Conservation (phyloP, 2,329 filamentous ascomycete species). For the Trichoderma sp. region DNA sequence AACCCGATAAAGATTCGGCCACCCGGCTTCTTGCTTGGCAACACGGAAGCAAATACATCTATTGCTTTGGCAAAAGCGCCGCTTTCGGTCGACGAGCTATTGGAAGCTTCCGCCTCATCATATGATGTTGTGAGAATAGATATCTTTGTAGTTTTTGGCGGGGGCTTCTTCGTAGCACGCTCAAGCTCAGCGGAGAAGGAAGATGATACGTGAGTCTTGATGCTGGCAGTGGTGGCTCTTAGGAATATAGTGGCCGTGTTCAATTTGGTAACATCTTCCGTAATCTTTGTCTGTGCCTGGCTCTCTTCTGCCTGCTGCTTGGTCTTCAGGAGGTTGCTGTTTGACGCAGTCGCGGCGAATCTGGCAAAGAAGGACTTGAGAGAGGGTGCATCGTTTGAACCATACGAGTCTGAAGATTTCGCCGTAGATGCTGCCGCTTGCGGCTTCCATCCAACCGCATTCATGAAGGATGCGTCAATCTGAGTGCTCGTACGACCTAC, state of each 20-base stretch:
- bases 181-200: constrained; percentile 84
- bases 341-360: constrained; percentile 61
- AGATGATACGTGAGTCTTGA: constrained; percentile 72
- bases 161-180: constrained; percentile 94
- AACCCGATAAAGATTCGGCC: constrained; percentile 97
- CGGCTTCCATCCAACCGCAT: constrained; percentile 81
- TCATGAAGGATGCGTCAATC: constrained; percentile 89
- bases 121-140: constrained; percentile 90
- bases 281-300: constrained; percentile 60
- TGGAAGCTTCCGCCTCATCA: constrained; percentile 72
- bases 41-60: constrained; percentile 86
- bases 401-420: constrained; percentile 53
- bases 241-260: constrained; percentile 84
- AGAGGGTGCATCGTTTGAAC: constrained; percentile 56
- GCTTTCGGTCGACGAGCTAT: constrained; percentile 47
- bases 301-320: constrained; percentile 65
- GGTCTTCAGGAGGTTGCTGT: constrained; percentile 50
- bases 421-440: constrained; percentile 42
- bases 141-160: constrained; percentile 82
- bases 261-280: constrained; percentile 70
- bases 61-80: constrained; percentile 57
- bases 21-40: constrained; percentile 78
- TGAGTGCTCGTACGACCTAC: constrained; percentile 86
- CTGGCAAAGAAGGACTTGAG: constrained; percentile 79
- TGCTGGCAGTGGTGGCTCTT: constrained; percentile 79